phyloP scores from a whole-genome alignment of 176 grass and related monocot genomes.

The Carex cristatella region DNA sequence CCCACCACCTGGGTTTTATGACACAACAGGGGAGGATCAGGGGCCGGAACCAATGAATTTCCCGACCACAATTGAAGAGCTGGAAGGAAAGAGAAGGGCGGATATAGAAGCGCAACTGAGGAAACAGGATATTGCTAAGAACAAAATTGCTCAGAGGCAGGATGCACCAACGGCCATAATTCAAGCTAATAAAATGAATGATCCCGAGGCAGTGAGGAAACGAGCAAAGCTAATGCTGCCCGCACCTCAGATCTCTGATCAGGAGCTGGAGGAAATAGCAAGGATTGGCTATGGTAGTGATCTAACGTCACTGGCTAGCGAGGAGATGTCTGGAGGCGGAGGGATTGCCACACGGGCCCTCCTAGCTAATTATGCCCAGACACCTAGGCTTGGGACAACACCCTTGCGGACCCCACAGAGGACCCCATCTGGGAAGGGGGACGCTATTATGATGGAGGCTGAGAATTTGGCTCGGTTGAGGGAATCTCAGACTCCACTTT shows the following conservation, averaged over 20 bases:
- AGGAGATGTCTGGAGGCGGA: conserved; percentile 69
- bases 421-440: conserved; percentile 79
- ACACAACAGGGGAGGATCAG: conserved; percentile 62
- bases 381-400: conserved; percentile 59
- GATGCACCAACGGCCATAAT: conserved; percentile 88
- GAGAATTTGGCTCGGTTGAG: conserved; percentile 86
- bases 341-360: conserved; percentile 71
- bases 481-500: conserved; percentile 88
- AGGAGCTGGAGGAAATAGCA: conserved; percentile 88
- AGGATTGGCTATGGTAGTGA: conserved; percentile 82
- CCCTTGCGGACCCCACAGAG: conserved; percentile 73
- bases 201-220: conserved; percentile 86
- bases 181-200: conserved; percentile 94
- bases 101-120: conserved; percentile 77
- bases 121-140: conserved; percentile 84
- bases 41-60: conserved; percentile 55
- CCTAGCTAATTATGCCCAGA: conserved; percentile 78
- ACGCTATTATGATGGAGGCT: conserved; percentile 98
- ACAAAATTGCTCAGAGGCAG: conserved; percentile 82
- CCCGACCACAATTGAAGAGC: conserved; percentile 87
- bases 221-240: conserved; percentile 94
- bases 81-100: conserved; percentile 82
- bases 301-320: conserved; percentile 34
- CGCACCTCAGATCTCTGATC: conserved; percentile 85
- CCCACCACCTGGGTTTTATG: conserved; percentile 84